Percentiles rank a stretch among this genome's conserved stretches.
phyloP scores from a whole-genome alignment of 2,329 filamentous ascomycete species.

The Sclerotinia sclerotiorum region DNA sequence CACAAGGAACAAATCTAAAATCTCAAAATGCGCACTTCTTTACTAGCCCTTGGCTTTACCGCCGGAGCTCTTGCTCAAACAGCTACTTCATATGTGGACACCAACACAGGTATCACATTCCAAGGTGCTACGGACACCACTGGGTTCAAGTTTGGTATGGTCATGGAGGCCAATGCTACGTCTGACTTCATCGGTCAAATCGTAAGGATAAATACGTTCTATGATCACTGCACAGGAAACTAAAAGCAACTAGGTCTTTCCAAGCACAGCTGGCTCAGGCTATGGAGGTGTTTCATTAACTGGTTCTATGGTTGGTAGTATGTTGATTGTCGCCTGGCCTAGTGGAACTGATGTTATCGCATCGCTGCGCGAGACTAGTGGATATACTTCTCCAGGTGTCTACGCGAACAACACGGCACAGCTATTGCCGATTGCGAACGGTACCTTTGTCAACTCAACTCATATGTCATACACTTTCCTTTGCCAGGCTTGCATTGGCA shows the following conservation, averaged over 20 bases:
- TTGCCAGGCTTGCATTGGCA: conserved; percentile 47
- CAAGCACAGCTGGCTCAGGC: conserved; percentile 38
- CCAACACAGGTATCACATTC: conserved; percentile 49
- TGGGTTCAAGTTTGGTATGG: conserved; percentile 51
- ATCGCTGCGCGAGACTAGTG: conserved; percentile 45
- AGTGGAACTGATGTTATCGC: conserved; percentile 46
- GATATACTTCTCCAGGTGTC: conserved; percentile 49
- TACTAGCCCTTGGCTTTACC: conserved; percentile 14
- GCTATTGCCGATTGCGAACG: conserved; percentile 49
- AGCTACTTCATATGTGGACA: conserved; percentile 43
- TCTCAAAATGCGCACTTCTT: conserved; percentile 19
- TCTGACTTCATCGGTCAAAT: conserved; percentile 58
- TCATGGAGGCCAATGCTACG: conserved; percentile 49
- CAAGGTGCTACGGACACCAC: conserved; percentile 41
- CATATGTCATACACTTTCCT: conserved; percentile 56
- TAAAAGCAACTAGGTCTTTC: conserved; percentile 13
- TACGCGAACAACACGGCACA: conserved; percentile 46
- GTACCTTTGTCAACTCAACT: conserved; percentile 53
- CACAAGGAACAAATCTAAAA: background rate
- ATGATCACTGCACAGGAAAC: background rate
- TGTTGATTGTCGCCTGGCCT: conserved; percentile 53
- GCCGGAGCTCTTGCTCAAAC: conserved; percentile 27
- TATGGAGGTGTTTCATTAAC: conserved; percentile 52
- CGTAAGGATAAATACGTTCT: conserved; percentile 41
- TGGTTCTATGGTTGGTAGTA: conserved; percentile 48